Conservation (phyloP, 2,329 filamentous ascomycete genomes). For the Calycina marina region DNA sequence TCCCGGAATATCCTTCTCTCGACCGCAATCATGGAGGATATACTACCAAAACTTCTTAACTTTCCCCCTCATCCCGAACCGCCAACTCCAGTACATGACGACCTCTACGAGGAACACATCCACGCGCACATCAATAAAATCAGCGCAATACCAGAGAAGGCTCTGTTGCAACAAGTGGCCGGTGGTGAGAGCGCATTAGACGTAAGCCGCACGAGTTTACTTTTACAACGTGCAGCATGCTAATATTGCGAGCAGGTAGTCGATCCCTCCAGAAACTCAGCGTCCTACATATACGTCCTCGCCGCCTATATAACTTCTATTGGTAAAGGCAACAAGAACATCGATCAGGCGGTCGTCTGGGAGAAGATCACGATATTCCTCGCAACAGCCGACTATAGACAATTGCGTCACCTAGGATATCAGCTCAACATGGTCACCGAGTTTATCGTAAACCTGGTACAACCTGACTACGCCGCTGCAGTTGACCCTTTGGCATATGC, state of each 20-base stretch:
- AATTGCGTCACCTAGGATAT: too few relatives aligned
- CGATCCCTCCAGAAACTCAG: slow-evolving; percentile 41
- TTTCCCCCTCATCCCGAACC: slow-evolving; percentile 26
- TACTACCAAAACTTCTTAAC: slow-evolving; percentile 24
- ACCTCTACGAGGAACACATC: slow-evolving; percentile 29
- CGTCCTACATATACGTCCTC: slow-evolving; percentile 43
- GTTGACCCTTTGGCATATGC: slow-evolving; percentile 28
- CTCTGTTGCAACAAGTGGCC: slow-evolving; percentile 21
- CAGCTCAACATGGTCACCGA: too few relatives aligned
- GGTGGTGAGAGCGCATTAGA: slow-evolving; percentile 24
- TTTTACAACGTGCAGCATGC: background rate
- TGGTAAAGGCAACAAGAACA: slow-evolving; percentile 21
- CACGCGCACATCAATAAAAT: slow-evolving; percentile 25
- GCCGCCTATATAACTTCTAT: slow-evolving; percentile 29
- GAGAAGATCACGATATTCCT: slow-evolving; percentile 27
- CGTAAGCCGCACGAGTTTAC: slow-evolving; percentile 15
- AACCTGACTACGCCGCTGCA: too few relatives aligned
- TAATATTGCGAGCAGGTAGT: slow-evolving; percentile 15
- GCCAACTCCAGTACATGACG: slow-evolving; percentile 22
- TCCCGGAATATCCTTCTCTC: background rate
- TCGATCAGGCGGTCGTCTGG: slow-evolving; percentile 28
- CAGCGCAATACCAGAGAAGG: slow-evolving; percentile 23
- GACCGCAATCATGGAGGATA: slow-evolving; percentile 19
- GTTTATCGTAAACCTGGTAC: too few relatives aligned
- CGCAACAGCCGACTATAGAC: slow-evolving; percentile 33